Conservation (phyloP, 305 asterid species). For the Fraxinus albicans region DNA sequence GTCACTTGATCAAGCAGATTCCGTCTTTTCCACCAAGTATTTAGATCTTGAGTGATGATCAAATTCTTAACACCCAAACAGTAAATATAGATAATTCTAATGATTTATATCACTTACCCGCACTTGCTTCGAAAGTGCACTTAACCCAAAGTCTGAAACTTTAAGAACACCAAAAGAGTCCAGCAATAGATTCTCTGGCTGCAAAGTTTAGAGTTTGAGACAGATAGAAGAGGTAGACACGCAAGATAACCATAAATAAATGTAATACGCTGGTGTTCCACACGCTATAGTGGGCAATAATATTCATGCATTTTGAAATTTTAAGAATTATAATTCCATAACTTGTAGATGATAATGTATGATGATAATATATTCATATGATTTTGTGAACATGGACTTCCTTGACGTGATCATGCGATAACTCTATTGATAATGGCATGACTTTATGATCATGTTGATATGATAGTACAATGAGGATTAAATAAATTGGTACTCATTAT, state of each 20-base stretch:
- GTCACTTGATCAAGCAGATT: neutral
- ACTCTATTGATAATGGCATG: neutral
- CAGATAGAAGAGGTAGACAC: slow-evolving; percentile 6
- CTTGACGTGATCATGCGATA: neutral
- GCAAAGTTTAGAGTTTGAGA: slow-evolving; percentile 28
- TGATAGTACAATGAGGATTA: neutral
- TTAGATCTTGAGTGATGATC: neutral
- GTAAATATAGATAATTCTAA: neutral
- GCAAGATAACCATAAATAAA: neutral
- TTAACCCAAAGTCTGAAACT: slow-evolving; percentile 82
- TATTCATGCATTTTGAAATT: neutral
- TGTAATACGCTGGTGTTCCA: neutral
- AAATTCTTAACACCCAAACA: neutral
- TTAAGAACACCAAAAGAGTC: slow-evolving; percentile 64
- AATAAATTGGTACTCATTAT: neutral
- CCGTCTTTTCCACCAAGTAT: neutral
- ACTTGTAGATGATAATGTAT: neutral
- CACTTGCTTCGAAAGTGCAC: slow-evolving; percentile 75
- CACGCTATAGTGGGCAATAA: neutral
- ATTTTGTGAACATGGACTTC: neutral
- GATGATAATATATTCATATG: neutral
- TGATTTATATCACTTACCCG: slow-evolving; percentile 41
- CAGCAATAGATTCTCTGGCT: slow-evolving; percentile 86
- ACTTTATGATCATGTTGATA: neutral
- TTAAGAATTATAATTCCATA: neutral